These are phyloP conservation scores for Fusarium sp. DNA, from an alignment of 2,329 filamentous ascomycete genomes.

Conservation along the genomic window DNA sequence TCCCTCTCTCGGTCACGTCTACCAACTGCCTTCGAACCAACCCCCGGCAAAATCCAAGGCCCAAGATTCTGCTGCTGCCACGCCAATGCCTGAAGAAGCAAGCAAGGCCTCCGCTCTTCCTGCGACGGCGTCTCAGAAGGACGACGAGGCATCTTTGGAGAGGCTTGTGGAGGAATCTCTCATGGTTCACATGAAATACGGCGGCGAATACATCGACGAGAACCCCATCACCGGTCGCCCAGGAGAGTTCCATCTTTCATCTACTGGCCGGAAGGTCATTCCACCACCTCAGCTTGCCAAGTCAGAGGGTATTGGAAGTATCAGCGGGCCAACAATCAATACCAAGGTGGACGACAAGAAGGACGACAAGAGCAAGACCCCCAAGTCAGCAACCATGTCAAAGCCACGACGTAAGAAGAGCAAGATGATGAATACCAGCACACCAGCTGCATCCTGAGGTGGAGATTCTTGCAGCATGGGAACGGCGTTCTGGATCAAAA, in stretches of 20 bases:
- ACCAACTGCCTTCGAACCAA: slow-evolving; percentile 54
- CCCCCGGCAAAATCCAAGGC: slow-evolving; percentile 44
- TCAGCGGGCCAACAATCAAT: slow-evolving; percentile 53
- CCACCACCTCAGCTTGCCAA: slow-evolving; percentile 48
- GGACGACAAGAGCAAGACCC: slow-evolving; percentile 60
- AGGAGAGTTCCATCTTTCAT: slow-evolving; percentile 73
- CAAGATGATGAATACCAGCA: slow-evolving; percentile 54
- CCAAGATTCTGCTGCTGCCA: slow-evolving; percentile 60
- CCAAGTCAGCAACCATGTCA: slow-evolving; percentile 54
- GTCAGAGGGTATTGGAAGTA: slow-evolving; percentile 49
- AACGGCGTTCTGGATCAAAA: slow-evolving; percentile 15
- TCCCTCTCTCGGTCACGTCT: slow-evolving; percentile 65
- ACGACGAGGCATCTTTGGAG: slow-evolving; percentile 56
- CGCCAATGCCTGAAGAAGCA: slow-evolving; percentile 59
- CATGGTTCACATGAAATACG: slow-evolving; percentile 67
- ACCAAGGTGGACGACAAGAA: slow-evolving; percentile 60
- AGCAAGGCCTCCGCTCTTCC: slow-evolving; percentile 38
- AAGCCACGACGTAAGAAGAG: slow-evolving; percentile 64
- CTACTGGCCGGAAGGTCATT: slow-evolving; percentile 66
- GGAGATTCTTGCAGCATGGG: not conserved
- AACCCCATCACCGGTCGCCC: slow-evolving; percentile 76
- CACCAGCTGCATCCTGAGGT: slow-evolving; percentile 47
- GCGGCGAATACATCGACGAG: slow-evolving; percentile 75
- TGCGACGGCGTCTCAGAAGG: slow-evolving; percentile 48
- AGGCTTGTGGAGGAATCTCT: slow-evolving; percentile 69